Base-by-base conservation (phyloP, 2,329 filamentous ascomycete genomes). In the Colletotrichum viniferum region DNA sequence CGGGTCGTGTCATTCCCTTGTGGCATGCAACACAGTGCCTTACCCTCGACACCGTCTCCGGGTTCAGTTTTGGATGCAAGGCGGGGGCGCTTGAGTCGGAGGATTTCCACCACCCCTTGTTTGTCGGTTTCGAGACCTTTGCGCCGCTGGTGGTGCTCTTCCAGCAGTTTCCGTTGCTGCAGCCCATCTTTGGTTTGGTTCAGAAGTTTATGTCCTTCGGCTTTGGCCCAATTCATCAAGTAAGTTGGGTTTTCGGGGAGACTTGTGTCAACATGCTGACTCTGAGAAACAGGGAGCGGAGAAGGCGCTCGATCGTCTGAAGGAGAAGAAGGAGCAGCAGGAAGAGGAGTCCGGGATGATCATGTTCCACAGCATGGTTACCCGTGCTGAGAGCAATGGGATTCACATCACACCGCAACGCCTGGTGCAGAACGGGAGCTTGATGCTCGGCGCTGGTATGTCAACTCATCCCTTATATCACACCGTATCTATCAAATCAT, bases 231-330 rank as follows among this genome's bases (percentile, higher is more conserved):
- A 61, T 61, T 8, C 24, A 61, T 0, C 58, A 61, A 16, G 58
- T 61, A 5, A 8, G 28, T 61, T 18, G 28, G 1, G 0, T 30
- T n/a, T 0, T 12, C 0, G 1, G 0, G 0, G 7, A 58, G 0
- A 1, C 14, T 58, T 6, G 1, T 28, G 7, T 58, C 4, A 0
- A 16, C 0, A n/a, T 6, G 26, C 58, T 34, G 28, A 61, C 3
- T 14, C 18, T 9, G 7, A 13, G 58, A 10, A 52, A 34, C 28
- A 21, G 28, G 12, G 58, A 13, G 28, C 58, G 16, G 28, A 18
- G 28, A 61, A 61, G 58, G 30, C 58, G 0, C 58, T 61, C 26
- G 58, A 61, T 2, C 30, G 58, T 13, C 30, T 61, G 0, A 34
- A 61, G 16, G 30, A 61, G 28, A 61, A 24, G 58, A 61, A 61